Evolutionary conservation across 2,329 filamentous ascomycete species (phyloP).

Genomic region (Trichoderma sp.): DNA sequence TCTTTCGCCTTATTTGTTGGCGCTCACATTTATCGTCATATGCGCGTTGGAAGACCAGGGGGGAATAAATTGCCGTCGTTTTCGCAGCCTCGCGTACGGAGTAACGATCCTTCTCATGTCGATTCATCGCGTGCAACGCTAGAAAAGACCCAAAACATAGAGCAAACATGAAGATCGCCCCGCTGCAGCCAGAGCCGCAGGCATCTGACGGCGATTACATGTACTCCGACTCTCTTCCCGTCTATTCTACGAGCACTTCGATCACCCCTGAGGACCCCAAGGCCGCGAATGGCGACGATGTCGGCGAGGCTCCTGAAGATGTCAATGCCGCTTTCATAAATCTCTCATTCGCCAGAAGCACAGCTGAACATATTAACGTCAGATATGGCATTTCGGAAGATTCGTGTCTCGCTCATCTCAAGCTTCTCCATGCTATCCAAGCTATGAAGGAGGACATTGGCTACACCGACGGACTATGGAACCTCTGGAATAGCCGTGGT

Average conservation of each 20-base stretch:
- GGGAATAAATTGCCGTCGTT: neutral
- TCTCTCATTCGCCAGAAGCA: neutral
- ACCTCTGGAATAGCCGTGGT: conserved; percentile 51
- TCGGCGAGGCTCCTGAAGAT: neutral
- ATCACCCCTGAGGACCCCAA: neutral
- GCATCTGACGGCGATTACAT: neutral
- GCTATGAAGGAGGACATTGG: conserved; percentile 64
- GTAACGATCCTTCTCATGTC: neutral
- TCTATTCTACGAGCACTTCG: neutral
- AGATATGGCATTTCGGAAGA: conserved; percentile 31
- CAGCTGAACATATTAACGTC: neutral
- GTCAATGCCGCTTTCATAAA: neutral
- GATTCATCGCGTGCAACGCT: neutral
- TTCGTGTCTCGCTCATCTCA: conserved; percentile 69
- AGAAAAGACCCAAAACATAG: neutral
- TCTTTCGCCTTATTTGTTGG: neutral
- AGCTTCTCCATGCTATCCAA: conserved; percentile 66
- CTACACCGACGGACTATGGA: conserved; percentile 64
- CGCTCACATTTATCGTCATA: neutral
- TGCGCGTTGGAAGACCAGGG: neutral
- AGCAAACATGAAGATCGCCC: neutral
- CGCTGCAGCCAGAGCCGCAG: neutral
- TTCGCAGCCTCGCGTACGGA: neutral
- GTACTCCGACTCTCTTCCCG: neutral
- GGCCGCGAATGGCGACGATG: neutral